Base-by-base conservation (phyloP, 305 asterid species). In the Andrographis paniculata region DNA sequence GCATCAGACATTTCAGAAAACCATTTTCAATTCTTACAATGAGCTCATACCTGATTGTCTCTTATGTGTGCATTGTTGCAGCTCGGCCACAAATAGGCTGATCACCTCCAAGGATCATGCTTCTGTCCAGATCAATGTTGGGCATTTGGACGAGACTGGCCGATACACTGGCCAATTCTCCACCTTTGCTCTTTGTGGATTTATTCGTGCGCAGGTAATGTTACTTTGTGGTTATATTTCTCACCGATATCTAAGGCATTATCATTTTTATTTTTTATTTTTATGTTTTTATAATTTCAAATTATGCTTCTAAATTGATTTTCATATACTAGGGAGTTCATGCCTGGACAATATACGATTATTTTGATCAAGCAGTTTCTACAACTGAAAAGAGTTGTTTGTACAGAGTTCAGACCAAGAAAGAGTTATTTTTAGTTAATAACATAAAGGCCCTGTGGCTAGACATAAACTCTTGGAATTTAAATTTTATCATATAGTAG, bases 91-190 rank as follows among this genome's bases (percentile, higher is more conserved):
- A 1, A 78, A 74, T 51, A 69, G 82, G 72, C 56, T 78, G 66
- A 78, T 78, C 45, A 78, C 87, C 38, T 78, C 87, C 23, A 78
- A 78, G 80, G 87, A 78, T 59, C 87, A 78, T 20, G 83, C 80
- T 0, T 78, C 87, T 1, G 87, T 78, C 24, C 87, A 78, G 70
- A 59, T 78, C 55, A 78, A 78, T 43, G n/a, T 78, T 12, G 87
- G 87, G 14, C 87, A 78, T 64, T 23, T 78, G 65, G 87, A 78
- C 18, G 83, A 78, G 58, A 59, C 36, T 28, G 83, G 87, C 38
- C 45, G 66, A 11, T 78, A 78, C 70, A 74, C 72, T 13, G 87
- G 82, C 11, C 61, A 56, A 18, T 72, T 42, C 60, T 61, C 80
- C 2, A 78, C 68, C 1, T 69, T 69, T 28, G 68, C 72, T 21